Evolutionary conservation across 441 rosid species (phyloP), one percentile per base, ranked within the genome.

Genomic region (Isatis lusitanica): DNA sequence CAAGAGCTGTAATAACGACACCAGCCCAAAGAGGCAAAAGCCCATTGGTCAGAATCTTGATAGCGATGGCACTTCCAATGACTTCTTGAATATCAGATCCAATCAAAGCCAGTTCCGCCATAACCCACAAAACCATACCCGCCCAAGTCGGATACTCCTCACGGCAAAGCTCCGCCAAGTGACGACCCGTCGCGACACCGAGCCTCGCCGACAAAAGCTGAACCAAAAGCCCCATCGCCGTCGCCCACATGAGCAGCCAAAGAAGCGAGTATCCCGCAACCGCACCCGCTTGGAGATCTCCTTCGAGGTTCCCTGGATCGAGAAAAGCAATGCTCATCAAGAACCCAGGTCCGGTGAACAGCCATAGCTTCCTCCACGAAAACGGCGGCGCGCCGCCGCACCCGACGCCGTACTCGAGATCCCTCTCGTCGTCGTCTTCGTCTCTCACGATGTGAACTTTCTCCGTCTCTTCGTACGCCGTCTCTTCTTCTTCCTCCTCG

Each of bases 91-190:
- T 92, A 75, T 94, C 98, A 46, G 98, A 87, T 6, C 97, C 98
- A 57, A 94, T 88, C 73, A 94, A 68, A 71, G 98, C 97, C 77
- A 89, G 44, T 79, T 94, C 98, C 9, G 97, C 85, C 98, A 94
- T 94, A 46, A 94, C 17, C 98, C 98, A 94, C 71, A 94, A 71
- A 33, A 85, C 73, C 76, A 80, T 70, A 12, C 90, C 31, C 1
- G 97, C 97, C 98, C 98, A 94, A 30, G 75, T 28, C 1, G 98
- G 97, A 76, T 94, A 94, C 83, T 94, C 97, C n/a, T 92, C 97
- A 24, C 97, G 84, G 48, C 97, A 94, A n/a, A 87, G 86, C 90
- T 94, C 98, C 16, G 97, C 98, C 66, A 94, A 85, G 74, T 94
- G 97, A 28, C 84, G 80, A 24, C 97, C 97, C 8, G 97, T 89